Base-by-base conservation (phyloP, 495 filamentous ascomycete genomes). In the Astrocystis sublimbata region DNA sequence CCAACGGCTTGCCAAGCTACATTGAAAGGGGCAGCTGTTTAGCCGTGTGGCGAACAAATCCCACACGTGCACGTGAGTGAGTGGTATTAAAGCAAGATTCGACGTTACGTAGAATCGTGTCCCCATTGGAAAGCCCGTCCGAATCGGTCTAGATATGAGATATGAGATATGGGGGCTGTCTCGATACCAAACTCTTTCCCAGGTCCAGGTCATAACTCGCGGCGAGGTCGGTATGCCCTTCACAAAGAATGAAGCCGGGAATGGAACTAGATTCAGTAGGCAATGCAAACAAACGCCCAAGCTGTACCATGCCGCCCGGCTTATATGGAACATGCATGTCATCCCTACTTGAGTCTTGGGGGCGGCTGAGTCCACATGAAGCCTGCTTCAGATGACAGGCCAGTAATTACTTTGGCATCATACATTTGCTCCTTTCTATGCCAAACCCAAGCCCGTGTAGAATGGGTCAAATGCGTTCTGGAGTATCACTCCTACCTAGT, bases 301-400 rank as follows among this genome's bases (percentile, higher is more conserved):
- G 35, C 21, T 17, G 10, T 19, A 6, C 9, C 4, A 50, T 31
- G 9, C 12, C 45, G 57, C 57, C 57, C 57, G 19, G 17, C 21
- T 50, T 12, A 6, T 24, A 15, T 49, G 42, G n/a, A 8, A 47
- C 10, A 31, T 35, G 54, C 54, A 35, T 57, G 54, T 57, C 24
- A 42, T 49, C 28, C 49, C 2, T 52, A 17, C 49, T 10, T 12
- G 17, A 23, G 2, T n/a, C 9, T 12, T 54, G n/a, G 35, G 17
- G 10, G n/a, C 21, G 17, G 4, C 23, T 21, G 28, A 36, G 30
- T 36, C 19, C 23, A 54, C 50, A 5, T 7, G 8, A 49, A 26
- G 13, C 46, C 15, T 17, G 26, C 26, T 30, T 31, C 5, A 28
- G 21, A 28, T 47, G n/a, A 19, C 45, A 15, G 10, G 23, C 24